Evolutionary conservation across 352 stramenopile species (phyloP), one percentile per base, ranked within the genome.

Genomic region (Globisporangium acanthophoron): DNA sequence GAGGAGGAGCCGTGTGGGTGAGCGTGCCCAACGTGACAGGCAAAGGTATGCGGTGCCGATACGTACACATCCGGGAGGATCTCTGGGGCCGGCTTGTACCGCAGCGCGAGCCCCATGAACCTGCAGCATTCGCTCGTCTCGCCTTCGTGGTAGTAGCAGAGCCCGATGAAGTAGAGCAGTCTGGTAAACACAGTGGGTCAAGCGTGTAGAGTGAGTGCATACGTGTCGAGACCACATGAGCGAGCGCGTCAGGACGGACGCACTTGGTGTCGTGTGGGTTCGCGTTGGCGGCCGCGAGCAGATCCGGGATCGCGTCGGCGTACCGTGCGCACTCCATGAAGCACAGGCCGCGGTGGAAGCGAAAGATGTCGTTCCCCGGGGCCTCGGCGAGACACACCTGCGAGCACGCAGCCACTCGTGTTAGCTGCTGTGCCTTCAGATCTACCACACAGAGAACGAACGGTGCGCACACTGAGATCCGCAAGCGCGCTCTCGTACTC

Each of bases 21-120:
- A 27, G 31, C 18, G 41, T 27, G 3, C 9, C 24, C 20, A 49
- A 57, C 31, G 16, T 16, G 27, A 11, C 31, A 51, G 16, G 35
- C n/a, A 48, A 7, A 0, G 20, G 27, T 6, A 33, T 7, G 18
- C 27, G 13, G 3, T 9, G 45, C 40, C 9, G 1, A 20, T 11
- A 74, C 71, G 48, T 75, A 94, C 81, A 92, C 39, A 35, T 93
- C 78, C 2, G 78, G 55, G 7, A 91, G 64, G 13, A 86, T 56
- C 1, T 72, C 56, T 9, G 53, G 43, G 0, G 65, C 11, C 5
- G 73, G 74, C 0, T 61, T 48, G 54, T 62, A 62, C 8, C 50
- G 16, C 3, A 91, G 71, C 7, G 81, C 69, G 2, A 54, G 56
- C 29, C 67, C 61, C 59, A 94, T 64, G 67, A 73, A 85, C 16